Percentiles rank a stretch among this genome's conserved stretches.
These are phyloP conservation scores for Neonothopanus nambi DNA, from an alignment of 1,284 basidiomycete genomes.

Conservation along the genomic window DNA sequence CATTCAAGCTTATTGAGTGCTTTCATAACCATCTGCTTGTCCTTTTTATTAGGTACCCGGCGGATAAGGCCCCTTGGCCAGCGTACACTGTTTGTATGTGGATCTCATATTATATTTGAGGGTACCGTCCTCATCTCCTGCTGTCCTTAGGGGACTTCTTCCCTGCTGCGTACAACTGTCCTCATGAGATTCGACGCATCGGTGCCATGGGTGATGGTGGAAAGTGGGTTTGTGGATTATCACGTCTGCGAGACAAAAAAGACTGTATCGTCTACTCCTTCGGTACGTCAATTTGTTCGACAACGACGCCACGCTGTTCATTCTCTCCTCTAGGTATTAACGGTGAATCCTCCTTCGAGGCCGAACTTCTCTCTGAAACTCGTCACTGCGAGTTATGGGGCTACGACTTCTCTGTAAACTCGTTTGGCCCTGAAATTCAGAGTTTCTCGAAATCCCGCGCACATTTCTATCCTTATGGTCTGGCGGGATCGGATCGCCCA, in stretches of 20 bases:
- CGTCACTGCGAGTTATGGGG: slow-evolving; percentile 62
- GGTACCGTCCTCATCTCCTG: too few relatives aligned
- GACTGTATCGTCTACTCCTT: slow-evolving; percentile 64
- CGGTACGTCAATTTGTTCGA: slow-evolving; percentile 35
- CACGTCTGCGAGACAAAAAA: slow-evolving; percentile 50
- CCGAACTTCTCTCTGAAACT: slow-evolving; percentile 55
- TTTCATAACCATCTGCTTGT: too few relatives aligned
- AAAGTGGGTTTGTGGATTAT: slow-evolving; percentile 68
- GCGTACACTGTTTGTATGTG: slow-evolving; percentile 63
- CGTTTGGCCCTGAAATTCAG: slow-evolving; percentile 52
- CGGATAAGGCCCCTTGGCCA: slow-evolving; percentile 61
- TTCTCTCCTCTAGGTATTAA: slow-evolving; percentile 48
- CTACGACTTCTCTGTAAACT: slow-evolving; percentile 58
- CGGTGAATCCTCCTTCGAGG: slow-evolving; percentile 67
- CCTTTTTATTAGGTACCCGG: slow-evolving; percentile 50
- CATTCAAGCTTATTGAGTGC: neutral
- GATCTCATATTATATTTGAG: neutral
- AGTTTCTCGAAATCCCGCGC: slow-evolving; percentile 39
- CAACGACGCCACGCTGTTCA: neutral
- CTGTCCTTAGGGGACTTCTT: slow-evolving; percentile 64
- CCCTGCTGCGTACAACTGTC: slow-evolving; percentile 64
- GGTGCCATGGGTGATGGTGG: slow-evolving; percentile 66
- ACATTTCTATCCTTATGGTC: slow-evolving; percentile 53
- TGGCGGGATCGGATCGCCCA: slow-evolving; percentile 48
- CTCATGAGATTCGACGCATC: slow-evolving; percentile 60